Evolutionary conservation across 176 grass and related monocot species (phyloP), one percentile per base, ranked within the genome.

Genomic region (Pharus latifolius): DNA sequence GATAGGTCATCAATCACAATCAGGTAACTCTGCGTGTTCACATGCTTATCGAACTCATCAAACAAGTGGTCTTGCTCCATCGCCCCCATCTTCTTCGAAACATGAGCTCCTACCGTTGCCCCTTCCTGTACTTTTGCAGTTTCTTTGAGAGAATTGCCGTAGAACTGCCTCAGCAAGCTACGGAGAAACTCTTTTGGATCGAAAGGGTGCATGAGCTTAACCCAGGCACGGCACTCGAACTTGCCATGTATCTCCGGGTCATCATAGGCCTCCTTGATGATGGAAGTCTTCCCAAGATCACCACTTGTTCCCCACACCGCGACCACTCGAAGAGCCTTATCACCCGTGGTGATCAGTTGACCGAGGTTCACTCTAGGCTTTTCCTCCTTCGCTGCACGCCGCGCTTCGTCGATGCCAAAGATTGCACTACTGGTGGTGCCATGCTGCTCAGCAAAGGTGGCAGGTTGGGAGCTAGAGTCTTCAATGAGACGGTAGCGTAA

Each of bases 1-100:
- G 41, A 52, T 2, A 78, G 5, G 43, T 82, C 68, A 55, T 87
- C 73, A 31, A 87, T 1, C 12, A 87, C 67, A 2, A 87, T 27
- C 3, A 88, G 46, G 23, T 75, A 76, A 16, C 37, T 80, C 13
- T 65, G 20, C 6, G 10, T 10, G 10, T 30, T 33, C 16, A 83
- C 16, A 70, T 70, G 32, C 15, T 15, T 0, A 20, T 1, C 31
- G 4, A 70, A 38, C 6, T 38, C 35, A 4, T 38, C 9, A 9
- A 38, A 5, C 35, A 38, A 38, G 8, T 38, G 35, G 35, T 9
- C 35, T 5, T 4, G 35, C 4, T 9, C 35, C 9, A 9, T 5
- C 35, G 8, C 6, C 9, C 9, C 35, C 35, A 38, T 38, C 6
- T 26, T 29, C 47, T 69, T 23, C 1, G 32, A 10, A 19, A 50